Conservation (phyloP, 495 filamentous ascomycete genomes). For the Emericellopsis terricola region DNA sequence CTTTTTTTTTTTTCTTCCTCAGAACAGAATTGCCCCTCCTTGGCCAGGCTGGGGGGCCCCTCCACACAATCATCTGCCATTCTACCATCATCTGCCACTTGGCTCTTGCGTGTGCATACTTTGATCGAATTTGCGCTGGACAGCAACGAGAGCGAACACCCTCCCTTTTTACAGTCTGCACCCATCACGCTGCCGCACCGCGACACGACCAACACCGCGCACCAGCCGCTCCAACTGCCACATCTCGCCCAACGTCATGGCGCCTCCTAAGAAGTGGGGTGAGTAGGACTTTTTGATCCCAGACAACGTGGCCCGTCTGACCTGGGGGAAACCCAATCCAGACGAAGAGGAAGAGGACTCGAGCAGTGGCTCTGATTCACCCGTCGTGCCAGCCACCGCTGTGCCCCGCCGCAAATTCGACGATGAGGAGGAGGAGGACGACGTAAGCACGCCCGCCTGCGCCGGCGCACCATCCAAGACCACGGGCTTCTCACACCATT, state of each 20-base stretch:
- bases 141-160: too few species aligned
- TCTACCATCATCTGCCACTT: too few species aligned
- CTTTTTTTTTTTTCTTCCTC: too few species aligned
- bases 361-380: constrained; percentile 38
- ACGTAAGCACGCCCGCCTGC: constrained; percentile 37
- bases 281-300: too few species aligned
- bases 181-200: neutral
- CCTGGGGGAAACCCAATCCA: too few species aligned
- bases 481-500: neutral
- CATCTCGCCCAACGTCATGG: neutral
- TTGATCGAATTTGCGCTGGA: too few species aligned
- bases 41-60: too few species aligned
- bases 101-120: too few species aligned
- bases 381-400: constrained; percentile 38
- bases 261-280: constrained; percentile 20
- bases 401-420: constrained; percentile 52
- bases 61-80: too few species aligned
- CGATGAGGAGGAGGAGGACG: constrained; percentile 70
- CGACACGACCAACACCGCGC: neutral
- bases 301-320: too few species aligned
- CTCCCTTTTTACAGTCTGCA: too few species aligned
- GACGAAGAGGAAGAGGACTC: constrained; percentile 51
- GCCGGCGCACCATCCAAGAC: constrained; percentile 2
- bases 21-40: too few species aligned
- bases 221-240: neutral